These are phyloP conservation scores for Lichtheimia hyalospora DNA, from an alignment of 371 early-diverging fungal species.

Conservation along the genomic window DNA sequence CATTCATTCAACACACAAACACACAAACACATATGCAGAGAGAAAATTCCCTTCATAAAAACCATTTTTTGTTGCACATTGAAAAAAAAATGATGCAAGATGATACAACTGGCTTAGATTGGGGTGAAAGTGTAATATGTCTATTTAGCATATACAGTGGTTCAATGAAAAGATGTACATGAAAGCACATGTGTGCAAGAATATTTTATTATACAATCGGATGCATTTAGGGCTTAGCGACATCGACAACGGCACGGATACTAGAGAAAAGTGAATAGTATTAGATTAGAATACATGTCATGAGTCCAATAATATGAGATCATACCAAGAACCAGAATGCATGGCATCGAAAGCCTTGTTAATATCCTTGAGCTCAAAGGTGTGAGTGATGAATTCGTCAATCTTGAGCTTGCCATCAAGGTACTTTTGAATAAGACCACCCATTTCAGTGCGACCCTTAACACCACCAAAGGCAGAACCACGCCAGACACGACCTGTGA, in stretches of 20 bases:
- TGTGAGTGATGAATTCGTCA: constrained; percentile 90
- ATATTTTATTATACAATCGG: too few species aligned
- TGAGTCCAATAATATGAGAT: background rate
- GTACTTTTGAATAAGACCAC: constrained; percentile 86
- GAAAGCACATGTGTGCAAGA: too few species aligned
- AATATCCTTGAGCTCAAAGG: constrained; percentile 76
- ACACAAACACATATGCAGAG: too few species aligned
- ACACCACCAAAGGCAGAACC: constrained; percentile 97
- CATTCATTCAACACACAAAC: too few species aligned
- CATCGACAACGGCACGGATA: constrained; percentile 61
- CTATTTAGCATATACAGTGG: too few species aligned
- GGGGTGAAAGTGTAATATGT: too few species aligned
- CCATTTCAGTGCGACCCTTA: constrained; percentile 92
- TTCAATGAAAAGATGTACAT: too few species aligned
- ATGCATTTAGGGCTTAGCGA: constrained; percentile 12
- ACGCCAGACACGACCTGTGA: constrained; percentile 94
- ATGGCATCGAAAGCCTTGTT: constrained; percentile 93
- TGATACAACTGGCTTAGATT: too few species aligned
- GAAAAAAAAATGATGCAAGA: too few species aligned
- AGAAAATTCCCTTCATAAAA: too few species aligned
- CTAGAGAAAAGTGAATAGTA: constrained; percentile 28
- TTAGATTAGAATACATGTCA: background rate
- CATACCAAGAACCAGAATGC: constrained; percentile 75
- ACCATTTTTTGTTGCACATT: too few species aligned
- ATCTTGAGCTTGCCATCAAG: constrained; percentile 82